Evolutionary conservation across 2,329 filamentous ascomycete species (phyloP).

Genomic region (Cladosporium oxysporum): DNA sequence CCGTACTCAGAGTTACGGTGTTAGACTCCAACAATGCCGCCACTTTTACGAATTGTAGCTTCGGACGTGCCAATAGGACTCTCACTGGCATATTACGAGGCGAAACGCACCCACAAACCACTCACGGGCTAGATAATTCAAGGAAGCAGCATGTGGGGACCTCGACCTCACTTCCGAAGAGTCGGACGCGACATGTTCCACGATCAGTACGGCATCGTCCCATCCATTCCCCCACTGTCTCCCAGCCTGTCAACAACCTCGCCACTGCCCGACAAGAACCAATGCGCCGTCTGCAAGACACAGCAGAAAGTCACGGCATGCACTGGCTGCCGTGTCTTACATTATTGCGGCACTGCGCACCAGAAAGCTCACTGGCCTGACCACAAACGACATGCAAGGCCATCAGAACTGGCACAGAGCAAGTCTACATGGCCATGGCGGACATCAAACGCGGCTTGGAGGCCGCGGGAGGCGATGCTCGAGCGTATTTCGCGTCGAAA

Average conservation of each 20-base stretch:
- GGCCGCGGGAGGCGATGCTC: neutral
- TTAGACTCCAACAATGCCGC: too few species aligned
- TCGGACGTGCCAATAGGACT: too few species aligned
- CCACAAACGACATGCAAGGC: neutral
- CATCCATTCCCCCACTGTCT: neutral
- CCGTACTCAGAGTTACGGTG: too few species aligned
- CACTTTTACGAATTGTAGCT: too few species aligned
- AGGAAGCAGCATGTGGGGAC: neutral
- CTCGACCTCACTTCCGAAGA: neutral
- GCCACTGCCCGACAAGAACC: neutral
- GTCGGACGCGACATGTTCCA: neutral
- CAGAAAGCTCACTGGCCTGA: neutral
- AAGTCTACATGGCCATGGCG: neutral
- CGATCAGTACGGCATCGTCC: neutral
- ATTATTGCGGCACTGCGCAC: neutral
- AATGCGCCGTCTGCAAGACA: conserved; percentile 10
- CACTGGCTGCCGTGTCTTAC: neutral
- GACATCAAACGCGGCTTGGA: neutral
- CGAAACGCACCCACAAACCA: too few species aligned
- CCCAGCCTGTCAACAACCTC: neutral
- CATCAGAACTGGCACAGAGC: neutral
- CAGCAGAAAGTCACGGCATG: neutral
- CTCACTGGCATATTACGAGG: too few species aligned
- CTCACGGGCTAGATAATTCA: neutral
- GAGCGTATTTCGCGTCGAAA: neutral